Evolutionary conservation across 2,329 filamentous ascomycete genomes (phyloP), one percentile per base, ranked within the genome.

Genomic region (Fusarium sp.): DNA sequence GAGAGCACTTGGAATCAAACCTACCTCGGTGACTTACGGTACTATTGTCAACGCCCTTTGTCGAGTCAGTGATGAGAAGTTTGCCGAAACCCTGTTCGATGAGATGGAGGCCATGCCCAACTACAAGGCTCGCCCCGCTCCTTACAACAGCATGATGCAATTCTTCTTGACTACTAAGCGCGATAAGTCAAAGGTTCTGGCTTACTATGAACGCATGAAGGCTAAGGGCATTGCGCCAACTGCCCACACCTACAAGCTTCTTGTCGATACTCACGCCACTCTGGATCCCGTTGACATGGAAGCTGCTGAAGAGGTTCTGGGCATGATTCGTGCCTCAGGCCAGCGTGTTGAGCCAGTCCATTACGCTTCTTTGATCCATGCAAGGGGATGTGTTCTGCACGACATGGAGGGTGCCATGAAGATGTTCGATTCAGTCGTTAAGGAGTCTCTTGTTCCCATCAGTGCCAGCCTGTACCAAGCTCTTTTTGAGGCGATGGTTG

Each of bases 81-180:
- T 97, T 77, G 96, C 96, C 27, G 96, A 97, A 76, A 94, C 98
- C 80, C 88, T 98, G 73, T 99, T 99, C 76, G 94, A 98, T 76
- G 96, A 99, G 83, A 99, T 99, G 96, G 96, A 99, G 83, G 89
- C 91, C 46, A 97, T 97, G 91, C 91, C 94, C 58, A 99, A 99
- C 83, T 99, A 99, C 87, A 98, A 97, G 84, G 93, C 96, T 40
- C 91, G 96, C 11, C 94, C 96, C 25, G 96, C 96, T 23, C 96
- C 96, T 1, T 99, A 99, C 85, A 97, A 99, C 84, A 97, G 93
- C 80, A 92, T 99, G 90, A 99, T 99, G 89, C 96, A 99, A 78
- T 98, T 97, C 83, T 99, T 98, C 87, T 85, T 98, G 71, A 97
- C 93, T 58, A 98, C 95, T 56, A 98, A 98, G 87, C 93, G 94